These are phyloP conservation scores for Microbotryum intermedium DNA, from an alignment of 1,284 basidiomycete species.

Conservation along the genomic window DNA sequence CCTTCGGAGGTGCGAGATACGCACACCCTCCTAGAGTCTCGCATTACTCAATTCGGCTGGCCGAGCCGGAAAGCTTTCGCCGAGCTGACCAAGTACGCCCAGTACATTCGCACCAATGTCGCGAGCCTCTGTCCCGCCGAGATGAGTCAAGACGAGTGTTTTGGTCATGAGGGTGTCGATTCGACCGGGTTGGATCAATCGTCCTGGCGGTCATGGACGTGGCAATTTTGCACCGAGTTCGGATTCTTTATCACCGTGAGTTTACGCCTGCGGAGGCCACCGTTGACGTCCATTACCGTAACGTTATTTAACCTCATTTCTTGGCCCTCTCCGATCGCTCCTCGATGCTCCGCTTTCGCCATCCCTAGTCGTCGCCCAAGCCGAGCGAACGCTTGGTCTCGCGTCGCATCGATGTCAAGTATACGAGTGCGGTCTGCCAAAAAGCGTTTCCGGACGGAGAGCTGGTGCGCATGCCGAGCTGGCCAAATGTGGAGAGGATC, in stretches of 20 bases:
- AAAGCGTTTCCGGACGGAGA: conserved; percentile 73
- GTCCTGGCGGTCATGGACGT: conserved; percentile 77
- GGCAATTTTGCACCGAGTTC: conserved; percentile 50
- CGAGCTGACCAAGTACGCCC: conserved; percentile 14
- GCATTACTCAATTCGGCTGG: neutral
- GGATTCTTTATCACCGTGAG: conserved; percentile 38
- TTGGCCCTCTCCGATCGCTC: too few species aligned
- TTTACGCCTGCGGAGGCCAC: neutral
- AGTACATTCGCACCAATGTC: conserved; percentile 22
- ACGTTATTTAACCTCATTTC: neutral
- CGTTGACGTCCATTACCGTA: neutral
- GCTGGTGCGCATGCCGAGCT: conserved; percentile 45
- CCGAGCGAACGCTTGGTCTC: conserved; percentile 62
- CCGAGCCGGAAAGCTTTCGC: conserved; percentile 10
- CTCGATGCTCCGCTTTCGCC: conserved; percentile 80
- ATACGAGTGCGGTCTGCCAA: conserved; percentile 68
- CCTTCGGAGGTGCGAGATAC: neutral
- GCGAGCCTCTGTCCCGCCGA: conserved; percentile 16
- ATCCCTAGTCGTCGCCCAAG: conserved; percentile 59
- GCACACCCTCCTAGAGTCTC: neutral
- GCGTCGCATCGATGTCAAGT: conserved; percentile 61
- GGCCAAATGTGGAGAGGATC: conserved; percentile 28
- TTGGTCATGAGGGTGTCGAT: conserved; percentile 64
- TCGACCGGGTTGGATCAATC: conserved; percentile 52
- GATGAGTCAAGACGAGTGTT: conserved; percentile 48